Evolutionary conservation across 2,329 filamentous ascomycete genomes (phyloP).

Genomic region (Hymenoscyphus scutula): DNA sequence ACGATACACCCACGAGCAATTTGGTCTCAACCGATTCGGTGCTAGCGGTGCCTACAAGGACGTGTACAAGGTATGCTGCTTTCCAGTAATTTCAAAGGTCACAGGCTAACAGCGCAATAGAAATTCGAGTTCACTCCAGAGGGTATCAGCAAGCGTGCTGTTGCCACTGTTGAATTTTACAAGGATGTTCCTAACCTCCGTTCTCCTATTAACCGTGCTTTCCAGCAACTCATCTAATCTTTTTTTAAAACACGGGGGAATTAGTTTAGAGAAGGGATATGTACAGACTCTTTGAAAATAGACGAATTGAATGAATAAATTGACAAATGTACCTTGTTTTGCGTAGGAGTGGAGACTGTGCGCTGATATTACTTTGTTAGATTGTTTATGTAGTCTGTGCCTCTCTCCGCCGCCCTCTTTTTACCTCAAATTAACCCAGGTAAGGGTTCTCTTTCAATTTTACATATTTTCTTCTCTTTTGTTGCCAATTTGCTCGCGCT

Average conservation of each 20-base stretch:
- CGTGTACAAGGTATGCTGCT: slow-evolving; percentile 76
- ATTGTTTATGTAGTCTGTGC: too few relatives aligned
- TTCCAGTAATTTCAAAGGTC: slow-evolving; percentile 17
- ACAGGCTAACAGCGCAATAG: slow-evolving; percentile 50
- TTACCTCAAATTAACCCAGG: too few relatives aligned
- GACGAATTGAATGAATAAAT: slow-evolving; percentile 11
- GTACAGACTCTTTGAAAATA: slow-evolving; percentile 12
- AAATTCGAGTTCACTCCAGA: slow-evolving; percentile 99
- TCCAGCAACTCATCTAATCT: slow-evolving; percentile 89
- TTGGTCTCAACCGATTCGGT: slow-evolving; percentile 98
- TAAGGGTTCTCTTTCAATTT: too few relatives aligned
- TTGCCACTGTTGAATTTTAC: slow-evolving; percentile 94
- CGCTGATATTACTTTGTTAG: too few relatives aligned
- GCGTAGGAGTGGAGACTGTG: too few relatives aligned
- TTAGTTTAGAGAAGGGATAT: slow-evolving; percentile 6
- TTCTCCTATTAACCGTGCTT: slow-evolving; percentile 94
- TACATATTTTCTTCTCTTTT: too few relatives aligned
- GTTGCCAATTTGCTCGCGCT: too few relatives aligned
- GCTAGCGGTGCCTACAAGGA: slow-evolving; percentile 96
- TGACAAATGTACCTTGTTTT: background rate
- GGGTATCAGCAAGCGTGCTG: slow-evolving; percentile 91
- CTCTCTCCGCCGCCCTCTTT: too few relatives aligned
- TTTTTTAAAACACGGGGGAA: background rate
- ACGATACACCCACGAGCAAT: slow-evolving; percentile 99
- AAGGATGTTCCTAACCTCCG: slow-evolving; percentile 88